Conservation (phyloP, 306 rosid genomes). For the Cucumis hystrix region DNA sequence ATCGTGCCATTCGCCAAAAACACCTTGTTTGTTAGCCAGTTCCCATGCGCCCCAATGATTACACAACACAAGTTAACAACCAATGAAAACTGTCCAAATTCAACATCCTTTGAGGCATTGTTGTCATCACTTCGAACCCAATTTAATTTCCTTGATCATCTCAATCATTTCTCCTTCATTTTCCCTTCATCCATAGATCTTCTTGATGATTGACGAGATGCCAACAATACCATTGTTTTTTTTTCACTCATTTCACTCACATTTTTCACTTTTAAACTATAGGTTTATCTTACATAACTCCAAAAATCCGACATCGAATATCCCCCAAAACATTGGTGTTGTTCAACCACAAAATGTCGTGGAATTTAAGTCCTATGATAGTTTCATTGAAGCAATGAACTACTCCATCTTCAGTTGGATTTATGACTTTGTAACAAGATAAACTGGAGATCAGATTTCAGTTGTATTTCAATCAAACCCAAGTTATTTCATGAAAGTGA, state of each 20-base stretch:
- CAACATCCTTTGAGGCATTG: constrained; percentile 7
- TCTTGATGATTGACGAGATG: constrained; percentile 13
- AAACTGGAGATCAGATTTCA: constrained; percentile 9
- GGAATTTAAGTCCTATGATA: constrained; percentile 17
- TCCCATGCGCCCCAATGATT: constrained; percentile 24
- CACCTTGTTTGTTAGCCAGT: constrained; percentile 19
- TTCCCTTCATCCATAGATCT: constrained; percentile 16
- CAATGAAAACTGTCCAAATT: constrained; percentile 9
- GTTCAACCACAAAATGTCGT: constrained; percentile 16
- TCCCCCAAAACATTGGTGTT: constrained; percentile 14
- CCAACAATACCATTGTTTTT: constrained; percentile 12
- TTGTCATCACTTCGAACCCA: constrained; percentile 13
- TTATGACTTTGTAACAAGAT: constrained; percentile 11
- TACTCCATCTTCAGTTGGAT: constrained; percentile 7
- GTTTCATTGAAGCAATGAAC: constrained; percentile 20
- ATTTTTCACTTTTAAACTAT: constrained; percentile 2
- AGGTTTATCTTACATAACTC: constrained; percentile 16
- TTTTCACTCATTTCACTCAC: background rate
- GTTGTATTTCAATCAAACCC: constrained; percentile 12
- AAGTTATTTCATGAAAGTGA: background rate
- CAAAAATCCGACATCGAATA: constrained; percentile 16
- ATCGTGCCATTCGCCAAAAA: constrained; percentile 19
- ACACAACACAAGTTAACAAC: constrained; percentile 16
- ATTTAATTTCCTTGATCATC: constrained; percentile 10
- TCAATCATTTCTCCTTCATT: constrained; percentile 16